Conservation (phyloP, 2,329 filamentous ascomycete species). For the Calonectria fujianensis region DNA sequence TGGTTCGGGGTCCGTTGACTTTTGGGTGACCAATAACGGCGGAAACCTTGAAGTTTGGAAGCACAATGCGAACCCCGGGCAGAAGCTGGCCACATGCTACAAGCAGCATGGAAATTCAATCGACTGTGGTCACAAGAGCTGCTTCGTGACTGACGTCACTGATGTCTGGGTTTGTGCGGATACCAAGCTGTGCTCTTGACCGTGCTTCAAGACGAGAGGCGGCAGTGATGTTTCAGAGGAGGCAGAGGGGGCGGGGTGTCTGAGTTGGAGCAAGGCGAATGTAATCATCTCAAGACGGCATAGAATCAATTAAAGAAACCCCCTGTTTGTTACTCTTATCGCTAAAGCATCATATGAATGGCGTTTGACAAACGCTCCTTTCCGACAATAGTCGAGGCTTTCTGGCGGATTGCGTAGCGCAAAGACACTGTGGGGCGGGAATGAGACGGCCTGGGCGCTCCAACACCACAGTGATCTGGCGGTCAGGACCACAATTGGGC, state of each 20-base stretch:
- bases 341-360: neutral
- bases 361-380: neutral
- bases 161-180: conserved; percentile 34
- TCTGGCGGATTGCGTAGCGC: neutral
- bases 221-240: neutral
- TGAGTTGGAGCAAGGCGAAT: neutral
- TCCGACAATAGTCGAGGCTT: neutral
- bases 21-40: conserved; percentile 19
- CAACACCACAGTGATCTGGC: conserved; percentile 38
- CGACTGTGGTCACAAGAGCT: neutral
- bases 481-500: conserved; percentile 26
- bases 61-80: conserved; percentile 18
- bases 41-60: conserved; percentile 21
- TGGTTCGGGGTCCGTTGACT: conserved; percentile 24
- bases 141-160: neutral
- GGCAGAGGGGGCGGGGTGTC: neutral
- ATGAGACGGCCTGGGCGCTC: conserved; percentile 29
- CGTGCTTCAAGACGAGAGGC: conserved; percentile 10
- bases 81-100: conserved; percentile 25
- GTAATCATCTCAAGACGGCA: neutral
- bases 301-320: neutral
- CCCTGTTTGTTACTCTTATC: neutral
- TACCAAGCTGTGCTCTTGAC: conserved; percentile 18
- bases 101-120: conserved; percentile 21
- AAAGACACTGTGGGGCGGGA: conserved; percentile 27